Evolutionary conservation across 1,284 basidiomycete genomes (phyloP).

Genomic region (Dichomitus squalens): DNA sequence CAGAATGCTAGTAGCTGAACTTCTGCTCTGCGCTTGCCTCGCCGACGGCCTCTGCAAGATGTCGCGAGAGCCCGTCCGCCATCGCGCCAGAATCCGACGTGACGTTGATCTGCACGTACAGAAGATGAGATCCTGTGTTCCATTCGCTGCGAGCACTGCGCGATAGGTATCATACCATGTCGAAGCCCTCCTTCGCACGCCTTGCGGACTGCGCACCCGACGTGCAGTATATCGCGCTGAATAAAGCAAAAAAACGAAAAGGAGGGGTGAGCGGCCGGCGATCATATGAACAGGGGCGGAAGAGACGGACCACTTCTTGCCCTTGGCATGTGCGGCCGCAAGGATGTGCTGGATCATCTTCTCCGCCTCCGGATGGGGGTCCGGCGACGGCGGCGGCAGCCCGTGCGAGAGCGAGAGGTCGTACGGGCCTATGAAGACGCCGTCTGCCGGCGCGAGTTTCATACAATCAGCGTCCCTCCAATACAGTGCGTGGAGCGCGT

Average conservation of each 20-base stretch:
- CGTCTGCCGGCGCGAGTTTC: constrained; percentile 35
- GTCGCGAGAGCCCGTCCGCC: constrained; percentile 40
- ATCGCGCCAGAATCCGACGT: constrained; percentile 50
- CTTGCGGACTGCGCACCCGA: constrained; percentile 40
- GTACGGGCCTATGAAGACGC: constrained; percentile 69
- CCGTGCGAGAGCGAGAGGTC: constrained; percentile 65
- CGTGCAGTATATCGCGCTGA: constrained; percentile 36
- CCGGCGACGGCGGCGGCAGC: constrained; percentile 58
- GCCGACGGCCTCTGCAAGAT: constrained; percentile 35
- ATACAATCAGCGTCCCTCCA: background rate
- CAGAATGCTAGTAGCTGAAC: constrained; percentile 20
- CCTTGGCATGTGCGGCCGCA: constrained; percentile 50
- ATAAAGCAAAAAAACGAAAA: no score
- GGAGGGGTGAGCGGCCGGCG: background rate
- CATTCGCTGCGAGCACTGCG: no score
- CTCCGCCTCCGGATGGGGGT: constrained; percentile 66
- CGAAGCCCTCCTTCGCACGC: constrained; percentile 45
- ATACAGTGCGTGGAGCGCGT: no score
- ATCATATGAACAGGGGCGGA: background rate
- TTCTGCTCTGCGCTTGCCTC: constrained; percentile 7
- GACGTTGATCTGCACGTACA: constrained; percentile 49
- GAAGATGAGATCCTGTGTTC: background rate
- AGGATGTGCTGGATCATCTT: constrained; percentile 61
- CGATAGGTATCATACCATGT: constrained; percentile 39
- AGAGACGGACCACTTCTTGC: constrained; percentile 64